Evolutionary conservation across 129 eudicot species (phyloP).

Genomic region (Tagetes patula): DNA sequence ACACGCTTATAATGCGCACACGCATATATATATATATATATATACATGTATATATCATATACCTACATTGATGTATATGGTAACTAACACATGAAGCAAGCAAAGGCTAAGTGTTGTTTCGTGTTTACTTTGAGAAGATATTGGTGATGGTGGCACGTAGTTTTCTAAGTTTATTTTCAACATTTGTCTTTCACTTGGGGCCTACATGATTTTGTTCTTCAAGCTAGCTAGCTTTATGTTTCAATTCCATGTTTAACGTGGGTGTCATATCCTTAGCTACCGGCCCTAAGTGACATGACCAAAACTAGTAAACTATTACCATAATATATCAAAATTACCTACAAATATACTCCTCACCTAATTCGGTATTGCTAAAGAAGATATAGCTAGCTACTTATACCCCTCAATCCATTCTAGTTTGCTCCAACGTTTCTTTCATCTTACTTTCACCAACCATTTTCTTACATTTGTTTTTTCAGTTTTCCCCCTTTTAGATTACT

Average conservation of each 20-base stretch:
- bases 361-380: slow-evolving; percentile 15
- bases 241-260: slow-evolving; percentile 33
- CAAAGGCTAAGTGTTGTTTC: slow-evolving; percentile 23
- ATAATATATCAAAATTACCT: slow-evolving; percentile 10
- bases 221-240: slow-evolving; percentile 11
- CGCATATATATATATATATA: background rate
- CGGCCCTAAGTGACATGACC: slow-evolving; percentile 30
- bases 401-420: slow-evolving; percentile 35
- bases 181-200: slow-evolving; percentile 32
- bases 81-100: slow-evolving; percentile 32
- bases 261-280: slow-evolving; percentile 28
- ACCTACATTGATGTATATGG: slow-evolving; percentile 35
- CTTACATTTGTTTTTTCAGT: slow-evolving; percentile 19
- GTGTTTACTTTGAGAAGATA: slow-evolving; percentile 21
- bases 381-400: background rate
- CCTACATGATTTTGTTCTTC: slow-evolving; percentile 34
- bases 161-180: slow-evolving; percentile 25
- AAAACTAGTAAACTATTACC: slow-evolving; percentile 20
- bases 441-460: slow-evolving; percentile 44
- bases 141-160: slow-evolving; percentile 35
- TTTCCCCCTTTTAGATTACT: slow-evolving; percentile 32
- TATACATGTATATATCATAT: slow-evolving; percentile 20
- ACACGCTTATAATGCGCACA: background rate
- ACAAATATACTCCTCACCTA: slow-evolving; percentile 22
- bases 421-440: slow-evolving; percentile 35